phyloP scores from a whole-genome alignment of 1,139 yeast species.

The Arxiozyma telluris region DNA sequence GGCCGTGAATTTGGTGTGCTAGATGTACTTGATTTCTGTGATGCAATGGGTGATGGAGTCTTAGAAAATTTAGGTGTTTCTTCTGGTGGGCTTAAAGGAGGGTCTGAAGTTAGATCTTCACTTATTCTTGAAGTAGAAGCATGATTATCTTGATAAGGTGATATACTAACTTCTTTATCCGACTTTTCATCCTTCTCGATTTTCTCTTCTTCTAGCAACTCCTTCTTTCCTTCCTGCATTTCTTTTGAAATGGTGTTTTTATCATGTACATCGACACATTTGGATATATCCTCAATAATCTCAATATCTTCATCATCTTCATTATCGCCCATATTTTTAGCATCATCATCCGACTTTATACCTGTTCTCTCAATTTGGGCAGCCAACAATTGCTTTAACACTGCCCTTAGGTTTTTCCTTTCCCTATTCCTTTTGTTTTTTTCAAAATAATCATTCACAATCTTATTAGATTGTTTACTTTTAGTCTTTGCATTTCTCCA shows the following conservation, averaged over 20 bases:
- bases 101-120: constrained; percentile 1
- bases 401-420: constrained; percentile 32
- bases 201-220: neutral
- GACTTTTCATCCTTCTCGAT: neutral
- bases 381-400: constrained; percentile 31
- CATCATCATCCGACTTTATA: neutral
- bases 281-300: constrained; percentile 21
- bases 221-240: neutral
- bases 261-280: neutral
- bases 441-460: constrained; percentile 30
- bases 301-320: constrained; percentile 27
- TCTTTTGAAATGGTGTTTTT: neutral
- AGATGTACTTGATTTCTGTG: neutral
- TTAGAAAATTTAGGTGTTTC: neutral
- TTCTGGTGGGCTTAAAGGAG: neutral
- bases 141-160: neutral
- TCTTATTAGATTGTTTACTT: constrained; percentile 16
- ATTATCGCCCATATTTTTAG: constrained; percentile 9
- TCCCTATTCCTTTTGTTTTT: constrained; percentile 32
- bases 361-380: constrained; percentile 31
- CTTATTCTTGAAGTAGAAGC: neutral
- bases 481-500: constrained; percentile 37
- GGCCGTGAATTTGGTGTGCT: neutral
- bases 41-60: neutral
- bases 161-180: neutral